These are phyloP conservation scores for Mesembryanthemum crystallinum DNA, from an alignment of 148 eudicot species.

Conservation along the genomic window DNA sequence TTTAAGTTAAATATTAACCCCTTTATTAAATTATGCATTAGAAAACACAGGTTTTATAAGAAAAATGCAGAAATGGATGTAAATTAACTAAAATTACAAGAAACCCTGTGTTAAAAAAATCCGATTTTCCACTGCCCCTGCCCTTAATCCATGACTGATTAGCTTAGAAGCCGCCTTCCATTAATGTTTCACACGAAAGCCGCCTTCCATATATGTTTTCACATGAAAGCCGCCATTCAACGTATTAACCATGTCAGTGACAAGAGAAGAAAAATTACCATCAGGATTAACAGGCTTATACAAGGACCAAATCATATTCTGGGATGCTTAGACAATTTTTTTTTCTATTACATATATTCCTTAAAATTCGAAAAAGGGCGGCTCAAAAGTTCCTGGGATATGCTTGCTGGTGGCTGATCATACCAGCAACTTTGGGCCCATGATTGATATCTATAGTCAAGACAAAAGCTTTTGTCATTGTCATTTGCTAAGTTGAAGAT, in stretches of 20 bases:
- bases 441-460: not conserved
- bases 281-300: not conserved
- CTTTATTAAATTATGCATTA: not conserved
- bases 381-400: conserved; percentile 26
- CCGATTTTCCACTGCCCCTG: not conserved
- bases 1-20: not conserved
- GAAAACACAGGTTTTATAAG: not conserved
- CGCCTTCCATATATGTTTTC: not conserved
- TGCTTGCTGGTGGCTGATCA: conserved; percentile 9
- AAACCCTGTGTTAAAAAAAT: not conserved
- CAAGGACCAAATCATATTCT: not conserved
- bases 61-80: not conserved
- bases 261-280: not conserved
- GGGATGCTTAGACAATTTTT: too few species aligned
- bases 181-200: not conserved
- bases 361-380: not conserved
- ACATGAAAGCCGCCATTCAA: conserved; percentile 11
- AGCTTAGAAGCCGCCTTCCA: conserved; percentile 11
- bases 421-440: not conserved
- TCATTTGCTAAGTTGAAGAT: not conserved
- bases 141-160: not conserved
- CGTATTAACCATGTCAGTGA: not conserved
- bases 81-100: not conserved
- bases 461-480: not conserved
- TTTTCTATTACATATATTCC: too few species aligned